Evolutionary conservation across 495 filamentous ascomycete genomes (phyloP), one percentile per base, ranked within the genome.

Genomic region (Lichenothelia convexa): DNA sequence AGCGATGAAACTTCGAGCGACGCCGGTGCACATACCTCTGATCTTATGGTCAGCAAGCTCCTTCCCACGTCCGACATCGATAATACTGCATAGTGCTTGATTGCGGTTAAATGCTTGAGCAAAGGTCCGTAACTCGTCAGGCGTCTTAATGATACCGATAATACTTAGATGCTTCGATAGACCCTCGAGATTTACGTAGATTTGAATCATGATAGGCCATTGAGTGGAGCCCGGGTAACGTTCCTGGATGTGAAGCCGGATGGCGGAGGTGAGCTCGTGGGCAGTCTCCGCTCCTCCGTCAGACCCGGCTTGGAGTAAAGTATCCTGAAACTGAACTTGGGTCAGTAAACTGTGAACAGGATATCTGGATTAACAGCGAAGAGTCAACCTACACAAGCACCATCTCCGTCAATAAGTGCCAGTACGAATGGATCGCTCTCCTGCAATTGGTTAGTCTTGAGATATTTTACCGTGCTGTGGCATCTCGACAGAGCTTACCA

Each of bases 11-110:
- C 9, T 2, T 9, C 16, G 5, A 20, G 18, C 5, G 1, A 7
- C 9, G 21, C 4, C 18, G 27, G 12, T 9, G 8, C 21, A 33
- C 33, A 35, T 49, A 56, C 56, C 53, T 42, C 51, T 55, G 27
- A 57, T 45, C 39, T 49, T 58, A 41, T 56, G 48, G 36, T 60
- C 56, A 12, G 56, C 56, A 19, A 55, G 38, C 38, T 60, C 56
- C 37, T 59, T 59, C 23, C 56, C 56, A 24, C 39, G 40, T 3
- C 56, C 56, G 16, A 56, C 56, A 35, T 59, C 56, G 32, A 59
- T 46, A 40, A 59, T 49, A 41, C 40, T 56, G 48, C 56, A 59
- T 27, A 57, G 42, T 0, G 52, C 47, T 34, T 59, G 56, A 35
- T 53, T 53, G 21, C 50, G 39, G 16, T 46, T 46, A 47, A 59